A percentile compares a stretch with the other conserved stretches of the same genome.
phyloP scores from a whole-genome alignment of 2,329 filamentous ascomycete species.

The Pleoardoris graminearum region DNA sequence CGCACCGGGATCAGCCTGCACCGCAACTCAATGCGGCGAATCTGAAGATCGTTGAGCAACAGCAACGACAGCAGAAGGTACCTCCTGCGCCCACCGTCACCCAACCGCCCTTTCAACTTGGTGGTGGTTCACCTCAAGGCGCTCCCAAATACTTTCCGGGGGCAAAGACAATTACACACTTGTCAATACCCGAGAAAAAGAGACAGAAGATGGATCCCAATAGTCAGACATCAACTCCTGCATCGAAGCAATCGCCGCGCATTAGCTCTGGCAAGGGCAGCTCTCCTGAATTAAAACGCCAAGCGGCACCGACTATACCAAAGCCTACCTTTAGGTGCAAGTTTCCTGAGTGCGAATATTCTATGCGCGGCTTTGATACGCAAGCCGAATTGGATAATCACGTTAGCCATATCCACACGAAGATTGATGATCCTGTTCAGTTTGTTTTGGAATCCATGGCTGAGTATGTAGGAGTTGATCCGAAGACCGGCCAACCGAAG shows the following conservation, averaged over 20 bases:
- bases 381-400: slow-evolving; percentile 60
- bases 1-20: slow-evolving; percentile 24
- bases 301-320: slow-evolving; percentile 46
- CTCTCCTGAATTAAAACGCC: slow-evolving; percentile 54
- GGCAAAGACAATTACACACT: slow-evolving; percentile 57
- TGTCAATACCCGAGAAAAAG: slow-evolving; percentile 62
- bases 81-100: slow-evolving; percentile 55
- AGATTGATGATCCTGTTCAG: slow-evolving; percentile 59
- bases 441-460: slow-evolving; percentile 59
- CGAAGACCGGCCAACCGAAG: slow-evolving; percentile 46
- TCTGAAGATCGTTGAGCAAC: slow-evolving; percentile 48
- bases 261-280: slow-evolving; percentile 40
- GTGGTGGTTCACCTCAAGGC: slow-evolving; percentile 59
- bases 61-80: slow-evolving; percentile 53
- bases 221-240: slow-evolving; percentile 49
- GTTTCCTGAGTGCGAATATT: slow-evolving; percentile 56
- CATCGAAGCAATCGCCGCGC: slow-evolving; percentile 46
- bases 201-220: slow-evolving; percentile 54
- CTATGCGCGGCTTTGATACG: slow-evolving; percentile 58
- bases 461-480: slow-evolving; percentile 55
- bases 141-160: slow-evolving; percentile 59
- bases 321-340: slow-evolving; percentile 58
- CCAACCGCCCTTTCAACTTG: slow-evolving; percentile 57
- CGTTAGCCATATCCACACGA: slow-evolving; percentile 56
- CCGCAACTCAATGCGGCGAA: slow-evolving; percentile 45